phyloP scores from a whole-genome alignment of 1,284 basidiomycete genomes.

The Meira nashicola region DNA sequence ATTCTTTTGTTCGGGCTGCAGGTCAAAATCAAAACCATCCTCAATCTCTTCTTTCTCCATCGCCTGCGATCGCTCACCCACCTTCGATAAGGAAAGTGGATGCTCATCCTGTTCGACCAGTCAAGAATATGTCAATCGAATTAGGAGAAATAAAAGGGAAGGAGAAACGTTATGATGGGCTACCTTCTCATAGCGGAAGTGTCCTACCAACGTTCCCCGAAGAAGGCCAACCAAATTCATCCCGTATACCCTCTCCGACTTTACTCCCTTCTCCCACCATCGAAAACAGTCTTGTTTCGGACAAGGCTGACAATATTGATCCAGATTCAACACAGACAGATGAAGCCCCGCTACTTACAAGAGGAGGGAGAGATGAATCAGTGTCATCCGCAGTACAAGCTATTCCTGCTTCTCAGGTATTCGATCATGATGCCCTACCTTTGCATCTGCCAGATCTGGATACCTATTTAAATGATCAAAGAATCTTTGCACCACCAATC shows the following conservation, averaged over 20 bases:
- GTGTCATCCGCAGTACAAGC: slow-evolving; percentile 3
- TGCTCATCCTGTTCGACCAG: no score
- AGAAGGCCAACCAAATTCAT: neutral
- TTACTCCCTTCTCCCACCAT: neutral
- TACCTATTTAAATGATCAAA: slow-evolving; percentile 26
- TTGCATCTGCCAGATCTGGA: slow-evolving; percentile 52
- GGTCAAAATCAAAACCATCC: neutral
- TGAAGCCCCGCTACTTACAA: neutral
- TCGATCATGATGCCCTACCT: slow-evolving; percentile 36
- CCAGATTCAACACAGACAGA: no score
- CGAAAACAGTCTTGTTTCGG: neutral
- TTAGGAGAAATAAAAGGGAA: no score
- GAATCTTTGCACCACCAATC: slow-evolving; percentile 27
- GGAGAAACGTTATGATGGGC: no score
- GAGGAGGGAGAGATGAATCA: neutral
- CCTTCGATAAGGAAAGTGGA: neutral
- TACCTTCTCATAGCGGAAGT: no score
- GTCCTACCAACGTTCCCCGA: no score
- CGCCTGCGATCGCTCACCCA: neutral
- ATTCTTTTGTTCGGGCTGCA: no score
- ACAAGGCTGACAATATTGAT: neutral
- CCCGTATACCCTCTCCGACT: neutral
- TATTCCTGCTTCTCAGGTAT: slow-evolving; percentile 41
- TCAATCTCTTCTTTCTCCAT: neutral
- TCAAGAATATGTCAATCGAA: no score